Conservation (phyloP, 2,329 filamentous ascomycete species). For the Arthrobotrys musiformis region DNA sequence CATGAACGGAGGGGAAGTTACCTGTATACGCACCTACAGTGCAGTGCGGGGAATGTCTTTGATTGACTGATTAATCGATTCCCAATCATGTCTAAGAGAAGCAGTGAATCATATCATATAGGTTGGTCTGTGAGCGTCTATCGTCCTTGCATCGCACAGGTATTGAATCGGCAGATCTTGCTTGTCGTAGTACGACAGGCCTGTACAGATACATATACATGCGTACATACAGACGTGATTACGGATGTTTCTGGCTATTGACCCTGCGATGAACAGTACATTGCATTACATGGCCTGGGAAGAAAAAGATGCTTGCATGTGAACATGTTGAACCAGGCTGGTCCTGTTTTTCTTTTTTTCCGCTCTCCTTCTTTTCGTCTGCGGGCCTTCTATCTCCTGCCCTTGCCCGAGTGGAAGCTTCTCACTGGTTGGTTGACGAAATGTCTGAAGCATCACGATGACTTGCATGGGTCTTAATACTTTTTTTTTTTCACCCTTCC, state of each 20-base stretch:
- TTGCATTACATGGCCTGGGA: neutral
- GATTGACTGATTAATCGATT: neutral
- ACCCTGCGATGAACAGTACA: constrained; percentile 8
- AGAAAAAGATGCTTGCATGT: constrained; percentile 17
- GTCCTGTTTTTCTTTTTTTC: neutral
- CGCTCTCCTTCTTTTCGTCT: neutral
- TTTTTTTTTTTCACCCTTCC: neutral
- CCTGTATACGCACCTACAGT: too few relatives aligned
- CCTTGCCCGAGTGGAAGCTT: neutral
- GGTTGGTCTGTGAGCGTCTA: constrained; percentile 6
- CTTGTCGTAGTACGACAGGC: neutral
- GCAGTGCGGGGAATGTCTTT: constrained; percentile 15
- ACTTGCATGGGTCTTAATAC: constrained; percentile 6
- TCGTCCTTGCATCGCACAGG: too few relatives aligned
- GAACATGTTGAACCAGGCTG: neutral
- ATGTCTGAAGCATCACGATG: constrained; percentile 7
- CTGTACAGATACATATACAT: constrained; percentile 13
- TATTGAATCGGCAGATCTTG: neutral
- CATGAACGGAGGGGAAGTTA: neutral
- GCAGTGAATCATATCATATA: constrained; percentile 11
- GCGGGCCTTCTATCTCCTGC: neutral
- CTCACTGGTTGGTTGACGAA: constrained; percentile 15
- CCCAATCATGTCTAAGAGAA: neutral
- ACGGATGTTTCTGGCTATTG: constrained; percentile 5
- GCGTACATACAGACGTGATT: neutral